phyloP scores from a whole-genome alignment of 164 flowering plant species.

The Annona squamosa region DNA sequence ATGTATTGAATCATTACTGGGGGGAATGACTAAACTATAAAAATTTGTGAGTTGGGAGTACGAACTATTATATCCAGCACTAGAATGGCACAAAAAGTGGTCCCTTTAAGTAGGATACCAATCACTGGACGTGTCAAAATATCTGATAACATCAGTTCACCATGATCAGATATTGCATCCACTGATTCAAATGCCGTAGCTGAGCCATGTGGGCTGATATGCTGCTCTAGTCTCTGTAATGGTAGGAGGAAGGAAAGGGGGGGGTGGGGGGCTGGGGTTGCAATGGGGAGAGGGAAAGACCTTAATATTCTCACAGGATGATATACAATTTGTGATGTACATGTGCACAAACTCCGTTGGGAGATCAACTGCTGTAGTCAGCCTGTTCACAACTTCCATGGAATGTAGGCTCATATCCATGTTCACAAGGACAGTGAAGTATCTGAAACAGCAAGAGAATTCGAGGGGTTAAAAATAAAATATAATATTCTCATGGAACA shows the following conservation, averaged over 20 bases:
- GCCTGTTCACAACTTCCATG: constrained; percentile 98
- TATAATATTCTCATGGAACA: neutral
- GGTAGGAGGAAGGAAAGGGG: neutral
- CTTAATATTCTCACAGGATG: constrained; percentile 85
- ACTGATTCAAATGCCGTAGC: neutral
- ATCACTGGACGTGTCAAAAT: neutral
- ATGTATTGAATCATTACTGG: no score
- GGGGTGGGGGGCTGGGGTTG: neutral
- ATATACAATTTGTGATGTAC: constrained; percentile 90
- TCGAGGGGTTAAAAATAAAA: neutral
- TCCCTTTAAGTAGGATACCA: no score
- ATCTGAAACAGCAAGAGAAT: constrained; percentile 34
- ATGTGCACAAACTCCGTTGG: constrained; percentile 83
- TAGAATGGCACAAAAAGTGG: no score
- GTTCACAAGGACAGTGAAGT: constrained; percentile 79
- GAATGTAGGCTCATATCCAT: constrained; percentile 99
- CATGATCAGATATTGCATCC: neutral
- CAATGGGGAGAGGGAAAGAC: constrained; percentile 23
- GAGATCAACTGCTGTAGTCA: constrained; percentile 82
- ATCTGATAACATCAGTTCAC: neutral
- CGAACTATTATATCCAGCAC: no score
- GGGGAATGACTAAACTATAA: no score
- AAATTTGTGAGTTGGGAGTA: no score
- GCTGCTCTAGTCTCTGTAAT: neutral
- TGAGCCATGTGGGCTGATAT: neutral